Base-by-base conservation (phyloP, 768 basidiomycete species). In the Cyclocybe cylindracea region DNA sequence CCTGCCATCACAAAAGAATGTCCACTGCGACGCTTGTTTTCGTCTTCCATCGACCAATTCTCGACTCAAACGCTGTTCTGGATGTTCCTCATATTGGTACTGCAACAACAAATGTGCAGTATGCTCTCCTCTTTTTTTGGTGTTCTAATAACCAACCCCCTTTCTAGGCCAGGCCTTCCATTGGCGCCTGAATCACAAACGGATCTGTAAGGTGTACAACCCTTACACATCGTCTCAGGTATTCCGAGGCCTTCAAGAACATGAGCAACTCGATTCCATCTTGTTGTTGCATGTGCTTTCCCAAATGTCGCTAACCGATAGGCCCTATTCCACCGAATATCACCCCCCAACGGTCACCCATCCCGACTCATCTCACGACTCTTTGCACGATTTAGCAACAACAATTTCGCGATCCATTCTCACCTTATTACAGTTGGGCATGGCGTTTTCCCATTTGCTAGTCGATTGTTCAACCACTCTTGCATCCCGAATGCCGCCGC, bases 391-490 rank as follows among this genome's bases (percentile, higher is more conserved):
- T 91, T 88, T 57, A 82, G 82, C 38, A 92, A 90, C 71, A 93
- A 92, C 66, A 91, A 93, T 60, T 92, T 91, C 65, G 76, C 83
- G 8, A 70, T 92, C 18, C 86, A 90, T 60, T 86, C 85, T 2
- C 87, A 90, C 71, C 70, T 91, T 36, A 80, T 70, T 11, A 78
- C 85, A 1, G 72, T 86, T 60, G 91, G 82, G 0, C 85, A 91
- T 69, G 91, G 88, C 0, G 73, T 90, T 35, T 91, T 89, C 54
- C 89, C 91, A 7, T 65, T 82, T 8, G 85, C 91, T 1, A 92
- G 91, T 61, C 77, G 89, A n/a, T 63, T 82, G 9, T 90, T 92
- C 71, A 93, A 93, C 61, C 91, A 93, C 61, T 89, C 87, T 4
- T 93, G 91, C 65, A 58, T 78, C 13, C 89, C 91, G 1, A 91